phyloP scores from a whole-genome alignment of 208 protist genomes.

The Trypanosoma melophagium region DNA sequence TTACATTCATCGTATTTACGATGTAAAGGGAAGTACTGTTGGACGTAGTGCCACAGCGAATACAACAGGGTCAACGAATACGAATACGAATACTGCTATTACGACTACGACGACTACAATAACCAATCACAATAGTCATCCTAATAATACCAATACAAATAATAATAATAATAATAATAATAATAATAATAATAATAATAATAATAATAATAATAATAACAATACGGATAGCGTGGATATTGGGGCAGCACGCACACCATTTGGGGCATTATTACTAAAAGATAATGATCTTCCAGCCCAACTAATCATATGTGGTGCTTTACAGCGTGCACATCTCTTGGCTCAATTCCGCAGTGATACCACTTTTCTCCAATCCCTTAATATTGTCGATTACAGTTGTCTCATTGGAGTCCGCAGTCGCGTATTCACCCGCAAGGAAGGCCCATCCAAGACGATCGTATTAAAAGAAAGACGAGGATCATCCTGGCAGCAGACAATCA shows the following conservation, averaged over 20 bases:
- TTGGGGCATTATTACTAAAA: constrained; percentile 82
- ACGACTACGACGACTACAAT: too few species aligned
- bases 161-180: too few species aligned
- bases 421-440: constrained; percentile 62
- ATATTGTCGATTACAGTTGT: constrained; percentile 93
- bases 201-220: too few species aligned
- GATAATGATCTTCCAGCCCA: constrained; percentile 86
- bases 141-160: too few species aligned
- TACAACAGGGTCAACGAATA: too few species aligned
- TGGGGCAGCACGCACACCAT: constrained; percentile 63
- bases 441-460: constrained; percentile 62
- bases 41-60: too few species aligned
- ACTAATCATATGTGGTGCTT: constrained; percentile 79
- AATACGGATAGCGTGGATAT: constrained; percentile 32
- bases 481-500: constrained; percentile 10
- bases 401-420: constrained; percentile 90
- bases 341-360: constrained; percentile 84
- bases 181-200: too few species aligned
- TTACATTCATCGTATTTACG: constrained; percentile 91
- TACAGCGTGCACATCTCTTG: constrained; percentile 80
- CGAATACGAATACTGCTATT: too few species aligned
- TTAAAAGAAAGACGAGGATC: constrained; percentile 21
- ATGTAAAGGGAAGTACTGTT: constrained; percentile 91
- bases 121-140: too few species aligned
- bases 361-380: constrained; percentile 66